Percentiles rank a stretch among this genome's conserved stretches.
phyloP scores from a whole-genome alignment of 192 early-diverging fungal species.

The Jimgerdemannia flammicorona region DNA sequence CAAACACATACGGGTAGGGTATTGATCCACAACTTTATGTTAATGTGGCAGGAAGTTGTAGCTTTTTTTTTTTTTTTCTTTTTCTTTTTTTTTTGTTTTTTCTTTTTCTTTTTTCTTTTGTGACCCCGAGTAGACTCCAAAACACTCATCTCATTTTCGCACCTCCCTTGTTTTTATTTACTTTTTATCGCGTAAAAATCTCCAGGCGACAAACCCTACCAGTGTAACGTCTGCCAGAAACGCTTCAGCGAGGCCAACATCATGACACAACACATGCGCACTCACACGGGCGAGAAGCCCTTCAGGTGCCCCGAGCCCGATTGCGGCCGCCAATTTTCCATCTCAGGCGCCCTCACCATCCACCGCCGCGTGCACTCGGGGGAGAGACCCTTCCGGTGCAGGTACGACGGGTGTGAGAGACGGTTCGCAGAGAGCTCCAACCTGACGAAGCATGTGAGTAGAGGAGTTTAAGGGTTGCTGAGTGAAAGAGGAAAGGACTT shows the following conservation, averaged over 20 bases:
- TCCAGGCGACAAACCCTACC: conserved; percentile 71
- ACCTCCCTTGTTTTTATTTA: conserved; percentile 19
- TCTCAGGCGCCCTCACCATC: conserved; percentile 65
- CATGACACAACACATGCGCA: conserved; percentile 75
- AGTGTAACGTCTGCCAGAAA: conserved; percentile 71
- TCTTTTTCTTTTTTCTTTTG: background rate
- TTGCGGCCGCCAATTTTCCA: conserved; percentile 65
- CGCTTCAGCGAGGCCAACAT: conserved; percentile 77
- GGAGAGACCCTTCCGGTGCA: conserved; percentile 52
- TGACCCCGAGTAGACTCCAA: conserved; percentile 5
- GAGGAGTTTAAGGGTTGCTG: background rate
- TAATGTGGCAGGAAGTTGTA: too few species aligned
- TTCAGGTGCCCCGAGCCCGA: conserved; percentile 53
- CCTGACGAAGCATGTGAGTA: conserved; percentile 48
- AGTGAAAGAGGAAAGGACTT: too few species aligned
- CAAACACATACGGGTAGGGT: conserved; percentile 63
- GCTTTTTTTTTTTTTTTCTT: too few species aligned
- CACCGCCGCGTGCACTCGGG: conserved; percentile 67
- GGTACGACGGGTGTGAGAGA: conserved; percentile 47
- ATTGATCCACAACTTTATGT: too few species aligned
- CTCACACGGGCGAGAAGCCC: conserved; percentile 76
- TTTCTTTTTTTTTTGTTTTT: too few species aligned
- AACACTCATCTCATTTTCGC: background rate
- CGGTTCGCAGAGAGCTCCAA: conserved; percentile 55
- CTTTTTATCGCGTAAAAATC: background rate